phyloP scores from a whole-genome alignment of 257 asterid species.

The Plantago major region DNA sequence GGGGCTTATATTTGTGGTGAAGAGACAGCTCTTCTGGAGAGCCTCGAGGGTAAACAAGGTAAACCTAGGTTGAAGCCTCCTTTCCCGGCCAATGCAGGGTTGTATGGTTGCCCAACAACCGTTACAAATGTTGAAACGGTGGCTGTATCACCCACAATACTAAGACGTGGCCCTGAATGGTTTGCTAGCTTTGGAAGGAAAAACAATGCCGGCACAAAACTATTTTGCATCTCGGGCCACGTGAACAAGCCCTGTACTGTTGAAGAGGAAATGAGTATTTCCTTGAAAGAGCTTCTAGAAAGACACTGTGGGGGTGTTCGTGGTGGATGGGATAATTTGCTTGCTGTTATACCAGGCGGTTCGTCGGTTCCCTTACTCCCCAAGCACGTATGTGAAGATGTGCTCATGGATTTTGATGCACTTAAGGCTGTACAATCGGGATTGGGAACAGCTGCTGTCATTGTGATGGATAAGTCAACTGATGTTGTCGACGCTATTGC shows the following conservation, averaged over 20 bases:
- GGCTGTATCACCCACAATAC: constrained; percentile 95
- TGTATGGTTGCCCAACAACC: constrained; percentile 96
- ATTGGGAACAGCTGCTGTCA: constrained; percentile 96
- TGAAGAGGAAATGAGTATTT: constrained; percentile 99
- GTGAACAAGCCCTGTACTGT: constrained; percentile 98
- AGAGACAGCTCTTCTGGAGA: constrained; percentile 97
- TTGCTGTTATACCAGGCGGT: constrained; percentile 95
- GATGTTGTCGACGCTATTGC: constrained; percentile 96
- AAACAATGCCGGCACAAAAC: constrained; percentile 88
- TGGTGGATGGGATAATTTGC: constrained; percentile 98
- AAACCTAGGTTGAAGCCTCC: constrained; percentile 99
- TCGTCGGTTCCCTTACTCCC: constrained; percentile 92
- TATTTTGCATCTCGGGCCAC: constrained; percentile 92
- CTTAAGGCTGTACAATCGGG: constrained; percentile 98
- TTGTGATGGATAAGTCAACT: constrained; percentile 98
- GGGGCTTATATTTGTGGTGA: constrained; percentile 99
- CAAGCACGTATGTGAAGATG: constrained; percentile 81
- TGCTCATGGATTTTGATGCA: constrained; percentile 96
- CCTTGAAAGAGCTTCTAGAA: constrained; percentile 84
- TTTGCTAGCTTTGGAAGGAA: constrained; percentile 95
- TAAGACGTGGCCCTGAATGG: constrained; percentile 99
- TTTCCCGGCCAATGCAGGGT: constrained; percentile 95
- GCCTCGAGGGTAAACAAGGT: constrained; percentile 99
- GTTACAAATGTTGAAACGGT: constrained; percentile 97
- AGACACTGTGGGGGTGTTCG: constrained; percentile 98